These are phyloP conservation scores for Macrocybe sp. DNA, from an alignment of 1,284 basidiomycete genomes.

Conservation along the genomic window DNA sequence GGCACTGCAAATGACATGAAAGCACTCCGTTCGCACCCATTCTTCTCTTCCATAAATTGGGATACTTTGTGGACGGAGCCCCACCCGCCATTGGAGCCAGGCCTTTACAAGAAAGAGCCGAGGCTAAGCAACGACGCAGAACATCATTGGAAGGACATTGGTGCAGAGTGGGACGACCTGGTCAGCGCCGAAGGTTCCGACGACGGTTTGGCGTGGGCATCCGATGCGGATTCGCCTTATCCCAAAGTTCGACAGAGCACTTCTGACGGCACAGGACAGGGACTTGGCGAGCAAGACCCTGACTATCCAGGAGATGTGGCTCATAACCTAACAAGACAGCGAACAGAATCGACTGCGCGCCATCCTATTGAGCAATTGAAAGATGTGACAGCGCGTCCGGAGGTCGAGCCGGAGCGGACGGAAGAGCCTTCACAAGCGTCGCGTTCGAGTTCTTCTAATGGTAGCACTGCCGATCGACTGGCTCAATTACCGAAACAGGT, in stretches of 20 bases:
- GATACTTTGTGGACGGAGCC: conserved; percentile 67
- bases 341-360: conserved; percentile 14
- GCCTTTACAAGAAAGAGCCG: conserved; percentile 46
- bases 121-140: conserved; percentile 26
- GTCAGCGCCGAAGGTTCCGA: conserved; percentile 29
- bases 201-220: conserved; percentile 44
- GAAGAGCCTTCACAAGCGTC: conserved; percentile 3
- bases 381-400: no score
- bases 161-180: conserved; percentile 51
- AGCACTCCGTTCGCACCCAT: conserved; percentile 70
- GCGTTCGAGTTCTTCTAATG: conserved; percentile 44
- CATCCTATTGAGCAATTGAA: neutral
- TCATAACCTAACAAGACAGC: conserved; percentile 4
- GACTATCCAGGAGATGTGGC: neutral
- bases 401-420: no score
- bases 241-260: conserved; percentile 13
- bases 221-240: conserved; percentile 34
- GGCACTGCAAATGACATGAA: conserved; percentile 44
- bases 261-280: conserved; percentile 1
- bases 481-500: conserved; percentile 29
- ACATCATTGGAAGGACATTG: conserved; percentile 43
- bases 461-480: conserved; percentile 39
- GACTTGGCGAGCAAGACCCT: conserved; percentile 5
- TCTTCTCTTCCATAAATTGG: conserved; percentile 73
- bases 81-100: conserved; percentile 56